Evolutionary conservation across 345 rosid species (phyloP).

Genomic region (Nephelium lappaceum): DNA sequence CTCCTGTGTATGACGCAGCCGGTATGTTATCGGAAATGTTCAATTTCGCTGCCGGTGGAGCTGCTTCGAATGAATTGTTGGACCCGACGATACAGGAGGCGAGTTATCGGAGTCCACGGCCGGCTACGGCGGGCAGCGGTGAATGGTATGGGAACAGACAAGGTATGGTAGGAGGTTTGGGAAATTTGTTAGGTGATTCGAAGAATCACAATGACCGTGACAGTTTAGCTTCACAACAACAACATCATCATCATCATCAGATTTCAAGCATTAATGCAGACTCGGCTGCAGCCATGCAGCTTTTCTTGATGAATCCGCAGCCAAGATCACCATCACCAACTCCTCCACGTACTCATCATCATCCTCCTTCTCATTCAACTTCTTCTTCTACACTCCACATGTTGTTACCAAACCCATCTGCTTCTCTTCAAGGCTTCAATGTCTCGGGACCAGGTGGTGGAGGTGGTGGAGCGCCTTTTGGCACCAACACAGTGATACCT

Average conservation of each 20-base stretch:
- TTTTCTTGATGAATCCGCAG: slow-evolving; percentile 84
- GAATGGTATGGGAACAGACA: slow-evolving; percentile 60
- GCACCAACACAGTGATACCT: slow-evolving; percentile 39
- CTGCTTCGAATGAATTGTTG: slow-evolving; percentile 40
- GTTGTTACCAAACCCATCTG: slow-evolving; percentile 71
- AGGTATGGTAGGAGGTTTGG: slow-evolving; percentile 31
- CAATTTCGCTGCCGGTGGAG: slow-evolving; percentile 60
- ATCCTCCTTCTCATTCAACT: slow-evolving; percentile 37
- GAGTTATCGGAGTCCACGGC: slow-evolving; percentile 30
- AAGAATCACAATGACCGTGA: slow-evolving; percentile 37
- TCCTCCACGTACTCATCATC: slow-evolving; percentile 37
- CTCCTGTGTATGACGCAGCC: slow-evolving; percentile 67
- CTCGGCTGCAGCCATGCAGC: slow-evolving; percentile 91
- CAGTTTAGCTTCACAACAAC: slow-evolving; percentile 38
- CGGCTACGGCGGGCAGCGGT: slow-evolving; percentile 18
- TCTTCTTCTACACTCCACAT: slow-evolving; percentile 84
- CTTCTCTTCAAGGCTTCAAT: slow-evolving; percentile 52
- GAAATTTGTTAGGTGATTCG: slow-evolving; percentile 33
- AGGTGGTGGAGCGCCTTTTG: slow-evolving; percentile 20
- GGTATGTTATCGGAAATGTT: slow-evolving; percentile 98
- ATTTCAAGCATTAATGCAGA: slow-evolving; percentile 70
- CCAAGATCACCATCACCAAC: slow-evolving; percentile 73
- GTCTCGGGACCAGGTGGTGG: slow-evolving; percentile 29
- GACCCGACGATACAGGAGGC: slow-evolving; percentile 30
- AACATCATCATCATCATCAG: slow-evolving; percentile 58